phyloP scores from a whole-genome alignment of 352 stramenopile genomes.

The Globisporangium apiculatum region DNA sequence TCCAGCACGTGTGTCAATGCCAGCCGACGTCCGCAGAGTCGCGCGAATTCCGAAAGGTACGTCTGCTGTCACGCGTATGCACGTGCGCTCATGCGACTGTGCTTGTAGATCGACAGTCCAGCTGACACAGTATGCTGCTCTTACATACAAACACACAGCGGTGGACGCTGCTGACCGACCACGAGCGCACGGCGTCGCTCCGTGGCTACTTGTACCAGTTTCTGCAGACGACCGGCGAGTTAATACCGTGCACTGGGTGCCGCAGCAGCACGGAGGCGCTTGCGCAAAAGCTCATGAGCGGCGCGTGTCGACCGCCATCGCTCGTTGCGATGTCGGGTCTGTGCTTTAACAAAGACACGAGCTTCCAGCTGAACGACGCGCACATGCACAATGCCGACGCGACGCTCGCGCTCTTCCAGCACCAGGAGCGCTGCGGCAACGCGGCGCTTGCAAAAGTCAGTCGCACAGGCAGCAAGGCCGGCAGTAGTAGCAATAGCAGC shows the following conservation, averaged over 20 bases:
- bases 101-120: too few relatives aligned
- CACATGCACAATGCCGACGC: conserved; percentile 61
- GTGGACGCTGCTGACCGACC: conserved; percentile 74
- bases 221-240: conserved; percentile 56
- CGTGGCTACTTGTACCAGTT: conserved; percentile 61
- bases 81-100: too few relatives aligned
- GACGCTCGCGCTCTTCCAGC: conserved; percentile 66
- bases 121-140: too few relatives aligned
- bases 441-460: conserved; percentile 44
- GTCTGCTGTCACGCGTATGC: neutral
- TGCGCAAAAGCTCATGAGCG: conserved; percentile 59
- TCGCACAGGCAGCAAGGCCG: conserved; percentile 21
- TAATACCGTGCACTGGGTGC: conserved; percentile 73
- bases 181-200: conserved; percentile 60
- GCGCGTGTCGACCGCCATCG: conserved; percentile 23
- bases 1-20: conserved; percentile 36
- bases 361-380: conserved; percentile 61
- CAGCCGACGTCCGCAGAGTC: conserved; percentile 60
- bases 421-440: conserved; percentile 66
- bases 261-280: conserved; percentile 72
- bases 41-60: conserved; percentile 80
- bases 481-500: conserved; percentile 19
- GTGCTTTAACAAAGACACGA: conserved; percentile 45
- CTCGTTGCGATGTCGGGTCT: conserved; percentile 47
- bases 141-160: conserved; percentile 24